Conservation (phyloP, 2,329 filamentous ascomycete genomes). For the Ceratocystis variospora region DNA sequence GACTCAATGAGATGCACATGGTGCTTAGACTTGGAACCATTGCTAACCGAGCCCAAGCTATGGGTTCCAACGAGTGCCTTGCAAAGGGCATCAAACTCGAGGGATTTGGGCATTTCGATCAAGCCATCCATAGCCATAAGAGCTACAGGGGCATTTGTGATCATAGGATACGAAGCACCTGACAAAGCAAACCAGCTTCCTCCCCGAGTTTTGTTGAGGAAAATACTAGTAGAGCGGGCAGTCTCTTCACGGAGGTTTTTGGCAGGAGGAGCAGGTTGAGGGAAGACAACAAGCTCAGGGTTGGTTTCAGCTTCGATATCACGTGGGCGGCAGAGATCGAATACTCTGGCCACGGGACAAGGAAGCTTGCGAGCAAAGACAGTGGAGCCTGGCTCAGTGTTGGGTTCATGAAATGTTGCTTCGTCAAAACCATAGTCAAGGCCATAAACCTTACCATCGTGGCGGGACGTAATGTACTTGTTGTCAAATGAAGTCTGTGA, state of each 20-base stretch:
- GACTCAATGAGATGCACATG: constrained; percentile 30
- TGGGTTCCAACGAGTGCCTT: constrained; percentile 60
- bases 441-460: constrained; percentile 68
- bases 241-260: constrained; percentile 37
- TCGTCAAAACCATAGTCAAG: constrained; percentile 52
- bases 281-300: constrained; percentile 67
- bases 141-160: constrained; percentile 50
- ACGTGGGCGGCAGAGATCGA: constrained; percentile 68
- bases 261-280: constrained; percentile 60
- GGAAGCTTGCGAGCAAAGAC: constrained; percentile 56
- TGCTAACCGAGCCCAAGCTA: constrained; percentile 35
- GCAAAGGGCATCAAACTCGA: constrained; percentile 34
- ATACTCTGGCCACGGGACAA: constrained; percentile 72
- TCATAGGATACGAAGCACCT: constrained; percentile 69
- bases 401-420: constrained; percentile 24
- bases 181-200: constrained; percentile 93
- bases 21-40: constrained; percentile 24
- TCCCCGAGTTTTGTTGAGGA: constrained; percentile 72
- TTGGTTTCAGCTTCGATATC: constrained; percentile 49
- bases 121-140: constrained; percentile 35
- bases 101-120: constrained; percentile 29
- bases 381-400: constrained; percentile 31
- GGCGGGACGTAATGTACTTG: constrained; percentile 75
- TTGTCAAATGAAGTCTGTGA: constrained; percentile 59
- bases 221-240: constrained; percentile 52